Evolutionary conservation across 139 green algal genomes (phyloP), one percentile per base, ranked within the genome.

Genomic region (Chlorella vulgaris): DNA sequence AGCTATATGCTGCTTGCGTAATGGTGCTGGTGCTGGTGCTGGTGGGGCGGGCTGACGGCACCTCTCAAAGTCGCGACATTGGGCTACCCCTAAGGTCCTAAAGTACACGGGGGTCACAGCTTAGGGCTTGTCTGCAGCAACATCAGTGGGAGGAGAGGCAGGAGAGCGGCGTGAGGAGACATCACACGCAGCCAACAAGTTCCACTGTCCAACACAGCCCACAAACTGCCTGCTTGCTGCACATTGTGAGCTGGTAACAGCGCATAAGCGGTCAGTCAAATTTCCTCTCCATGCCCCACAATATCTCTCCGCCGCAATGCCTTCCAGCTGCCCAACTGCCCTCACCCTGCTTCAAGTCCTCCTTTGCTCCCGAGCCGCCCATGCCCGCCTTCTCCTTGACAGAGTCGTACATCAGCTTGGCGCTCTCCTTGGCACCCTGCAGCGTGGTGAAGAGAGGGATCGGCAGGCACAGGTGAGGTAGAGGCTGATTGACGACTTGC

Each of bases 301-400:
- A 58, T 58, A 15, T 15, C 47, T 15, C 47, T 24, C 47, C 47
- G 47, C 47, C 15, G 15, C 10, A 58, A 24, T 58, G 47, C 47
- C 47, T 24, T 24, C 47, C 47, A 10, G 47, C 47, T 15, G 15
- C 15, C 47, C 47, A n/a, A n/a, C n/a, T n/a, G n/a, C n/a, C n/a
- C 55, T 35, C 67, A 74, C 67, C 67, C 39, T 74, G 38, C 67
- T 74, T 74, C 38, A 74, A 39, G 67, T 58, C 39, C 67, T 74
- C 67, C 36, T 40, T 53, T 1, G 67, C 67, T 2, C 18, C 31
- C 24, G 65, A 71, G 65, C 31, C 13, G 8, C 65, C 65, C 65
- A 71, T 71, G 65, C 65, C 65, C 65, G 65, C 33, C 65, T 71
- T 71, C 65, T 71, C 68, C 68, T 70, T 80, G 31, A 80, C 7